Percentiles rank a stretch among this genome's conserved stretches.
These are phyloP conservation scores for Venturia nashicola DNA, from an alignment of 2,329 filamentous ascomycete genomes.

Conservation along the genomic window DNA sequence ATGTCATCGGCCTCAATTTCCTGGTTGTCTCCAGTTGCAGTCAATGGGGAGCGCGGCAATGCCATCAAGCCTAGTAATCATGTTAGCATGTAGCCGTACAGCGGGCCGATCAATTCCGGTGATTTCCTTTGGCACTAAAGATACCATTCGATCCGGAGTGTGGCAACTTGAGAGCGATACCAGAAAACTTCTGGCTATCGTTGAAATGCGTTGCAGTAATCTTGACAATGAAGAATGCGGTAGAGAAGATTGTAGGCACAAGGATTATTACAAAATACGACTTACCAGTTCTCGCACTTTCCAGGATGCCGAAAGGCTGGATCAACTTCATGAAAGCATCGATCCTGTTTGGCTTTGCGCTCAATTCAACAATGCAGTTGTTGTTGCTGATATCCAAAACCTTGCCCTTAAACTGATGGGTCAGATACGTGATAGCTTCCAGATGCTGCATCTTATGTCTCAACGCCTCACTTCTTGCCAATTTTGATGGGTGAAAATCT, in stretches of 20 bases:
- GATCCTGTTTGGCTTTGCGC: constrained; percentile 84
- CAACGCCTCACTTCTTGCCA: constrained; percentile 78
- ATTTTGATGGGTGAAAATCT: constrained; percentile 82
- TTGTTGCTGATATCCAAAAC: constrained; percentile 95
- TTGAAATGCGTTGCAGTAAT: too few species aligned
- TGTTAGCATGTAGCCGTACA: constrained; percentile 11
- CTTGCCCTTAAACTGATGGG: constrained; percentile 96
- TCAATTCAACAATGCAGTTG: constrained; percentile 96
- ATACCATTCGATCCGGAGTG: too few species aligned
- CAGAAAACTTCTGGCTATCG: too few species aligned
- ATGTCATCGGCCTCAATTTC: constrained; percentile 88
- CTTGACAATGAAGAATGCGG: too few species aligned
- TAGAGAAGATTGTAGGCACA: too few species aligned
- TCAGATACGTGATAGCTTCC: constrained; percentile 88
- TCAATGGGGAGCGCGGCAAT: constrained; percentile 80
- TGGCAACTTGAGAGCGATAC: too few species aligned
- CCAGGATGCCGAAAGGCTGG: constrained; percentile 85
- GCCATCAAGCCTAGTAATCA: constrained; percentile 69
- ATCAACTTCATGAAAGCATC: constrained; percentile 97
- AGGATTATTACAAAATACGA: constrained; percentile 3
- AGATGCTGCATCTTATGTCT: constrained; percentile 97
- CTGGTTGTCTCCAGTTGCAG: constrained; percentile 57
- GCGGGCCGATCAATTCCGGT: too few species aligned
- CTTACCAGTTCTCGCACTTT: constrained; percentile 76
- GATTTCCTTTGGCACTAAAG: too few species aligned